Conservation (phyloP, 805 yeast species). For the Wickerhamomyces strasburgensis region DNA sequence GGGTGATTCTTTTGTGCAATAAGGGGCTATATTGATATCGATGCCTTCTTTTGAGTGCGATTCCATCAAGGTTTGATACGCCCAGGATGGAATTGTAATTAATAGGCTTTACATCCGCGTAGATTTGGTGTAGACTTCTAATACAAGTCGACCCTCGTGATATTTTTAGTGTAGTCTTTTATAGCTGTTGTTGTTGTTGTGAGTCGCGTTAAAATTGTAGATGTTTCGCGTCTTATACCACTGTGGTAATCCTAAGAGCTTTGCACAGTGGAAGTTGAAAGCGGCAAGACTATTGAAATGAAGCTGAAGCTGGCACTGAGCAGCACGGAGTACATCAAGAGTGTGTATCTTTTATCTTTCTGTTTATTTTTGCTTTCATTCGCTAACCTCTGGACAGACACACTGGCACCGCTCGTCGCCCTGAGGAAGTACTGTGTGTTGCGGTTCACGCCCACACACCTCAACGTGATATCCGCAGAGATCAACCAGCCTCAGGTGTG, state of each 20-base stretch:
- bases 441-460: constrained; percentile 45
- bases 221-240: too few species aligned
- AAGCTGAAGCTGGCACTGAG: constrained; percentile 27
- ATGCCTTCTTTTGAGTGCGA: constrained; percentile 58
- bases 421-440: constrained; percentile 53
- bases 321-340: constrained; percentile 26
- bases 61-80: constrained; percentile 30
- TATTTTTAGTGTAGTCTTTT: too few species aligned
- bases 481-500: constrained; percentile 62
- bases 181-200: too few species aligned
- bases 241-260: too few species aligned
- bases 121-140: too few species aligned
- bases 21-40: constrained; percentile 44
- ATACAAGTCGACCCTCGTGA: too few species aligned
- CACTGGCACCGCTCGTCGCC: constrained; percentile 44
- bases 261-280: too few species aligned
- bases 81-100: constrained; percentile 27
- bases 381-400: constrained; percentile 24
- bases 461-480: constrained; percentile 48
- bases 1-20: constrained; percentile 5
- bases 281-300: constrained; percentile 15
- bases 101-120: constrained; percentile 19
- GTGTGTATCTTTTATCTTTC: constrained; percentile 12
- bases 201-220: too few species aligned
- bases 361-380: not conserved